A percentile compares a stretch with the other conserved stretches of the same genome.
phyloP scores from a whole-genome alignment of 1,139 yeast genomes.

The Protomyces arabidopsidicola region DNA sequence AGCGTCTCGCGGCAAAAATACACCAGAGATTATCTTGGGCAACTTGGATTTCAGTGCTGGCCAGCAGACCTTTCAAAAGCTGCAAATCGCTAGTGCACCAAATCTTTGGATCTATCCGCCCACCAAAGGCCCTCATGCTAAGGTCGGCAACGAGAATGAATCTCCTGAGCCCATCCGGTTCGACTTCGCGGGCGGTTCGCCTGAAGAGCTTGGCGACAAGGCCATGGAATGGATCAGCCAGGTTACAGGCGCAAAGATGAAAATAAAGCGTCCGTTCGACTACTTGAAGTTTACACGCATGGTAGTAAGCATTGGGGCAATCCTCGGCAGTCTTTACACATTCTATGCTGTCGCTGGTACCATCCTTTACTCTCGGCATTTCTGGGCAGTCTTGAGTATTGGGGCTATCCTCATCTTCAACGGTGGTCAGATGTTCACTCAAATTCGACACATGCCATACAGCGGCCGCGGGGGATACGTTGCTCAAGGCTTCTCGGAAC shows the following conservation, averaged over 20 bases:
- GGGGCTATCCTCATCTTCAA: slow-evolving; percentile 64
- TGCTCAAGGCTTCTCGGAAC: slow-evolving; percentile 64
- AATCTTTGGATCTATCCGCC: slow-evolving; percentile 65
- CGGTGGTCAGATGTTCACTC: slow-evolving; percentile 90
- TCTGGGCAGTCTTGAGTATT: slow-evolving; percentile 66
- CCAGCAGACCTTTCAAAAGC: slow-evolving; percentile 51
- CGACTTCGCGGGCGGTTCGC: slow-evolving; percentile 3
- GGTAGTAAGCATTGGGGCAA: slow-evolving; percentile 36
- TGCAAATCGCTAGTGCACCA: slow-evolving; percentile 71
- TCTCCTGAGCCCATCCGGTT: slow-evolving; percentile 32
- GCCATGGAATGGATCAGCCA: slow-evolving; percentile 15
- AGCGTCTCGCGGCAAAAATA: slow-evolving; percentile 40
- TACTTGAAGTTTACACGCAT: slow-evolving; percentile 40
- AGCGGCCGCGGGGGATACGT: slow-evolving; percentile 60
- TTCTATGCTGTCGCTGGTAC: slow-evolving; percentile 39
- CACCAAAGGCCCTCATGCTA: slow-evolving; percentile 31
- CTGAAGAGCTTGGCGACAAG: slow-evolving; percentile 5
- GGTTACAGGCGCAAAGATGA: slow-evolving; percentile 3
- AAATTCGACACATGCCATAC: slow-evolving; percentile 72
- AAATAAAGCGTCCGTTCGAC: slow-evolving; percentile 55
- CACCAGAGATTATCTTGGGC: slow-evolving; percentile 58
- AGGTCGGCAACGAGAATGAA: slow-evolving; percentile 41
- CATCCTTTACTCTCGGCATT: slow-evolving; percentile 44
- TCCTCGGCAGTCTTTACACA: slow-evolving; percentile 36
- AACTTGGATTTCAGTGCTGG: slow-evolving; percentile 63